A percentile compares a stretch with the other conserved stretches of the same genome.
Evolutionary conservation across 495 filamentous ascomycete species (phyloP).

Genomic region (Xylaria cubensis): DNA sequence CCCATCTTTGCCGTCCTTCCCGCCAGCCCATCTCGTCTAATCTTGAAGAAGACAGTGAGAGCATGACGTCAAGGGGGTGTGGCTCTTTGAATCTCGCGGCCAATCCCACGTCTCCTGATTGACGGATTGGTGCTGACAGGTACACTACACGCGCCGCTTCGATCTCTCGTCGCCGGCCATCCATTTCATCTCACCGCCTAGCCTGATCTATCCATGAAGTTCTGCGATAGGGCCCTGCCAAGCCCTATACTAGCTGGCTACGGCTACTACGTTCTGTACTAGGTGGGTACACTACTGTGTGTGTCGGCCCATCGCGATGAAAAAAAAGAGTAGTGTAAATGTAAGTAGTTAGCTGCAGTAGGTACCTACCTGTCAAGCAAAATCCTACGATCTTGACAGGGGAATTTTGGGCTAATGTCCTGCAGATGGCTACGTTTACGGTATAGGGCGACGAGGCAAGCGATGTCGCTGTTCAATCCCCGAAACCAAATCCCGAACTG

Average conservation of each 20-base stretch:
- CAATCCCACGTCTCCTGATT: constrained; percentile 25
- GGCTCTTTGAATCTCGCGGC: neutral
- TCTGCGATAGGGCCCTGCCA: constrained; percentile 9
- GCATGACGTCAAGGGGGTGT: constrained; percentile 22
- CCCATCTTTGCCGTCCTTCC: constrained; percentile 22
- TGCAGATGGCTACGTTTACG: constrained; percentile 12
- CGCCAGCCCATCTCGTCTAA: constrained; percentile 12
- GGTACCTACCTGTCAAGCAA: neutral
- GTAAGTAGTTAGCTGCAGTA: neutral
- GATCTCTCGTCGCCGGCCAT: constrained; percentile 6
- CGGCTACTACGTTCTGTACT: neutral
- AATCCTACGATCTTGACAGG: constrained; percentile 1
- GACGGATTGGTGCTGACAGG: constrained; percentile 14
- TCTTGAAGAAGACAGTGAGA: constrained; percentile 2
- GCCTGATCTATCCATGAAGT: constrained; percentile 9
- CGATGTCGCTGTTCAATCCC: constrained; percentile 23
- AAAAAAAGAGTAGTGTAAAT: neutral
- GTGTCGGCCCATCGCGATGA: constrained; percentile 1
- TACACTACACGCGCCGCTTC: constrained; percentile 9
- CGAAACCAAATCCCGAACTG: constrained; percentile 25
- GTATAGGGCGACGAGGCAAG: constrained; percentile 1
- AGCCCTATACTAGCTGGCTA: constrained; percentile 3
- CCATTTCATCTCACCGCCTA: constrained; percentile 20
- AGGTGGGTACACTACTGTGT: neutral
- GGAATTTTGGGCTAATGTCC: neutral